Evolutionary conservation across 768 basidiomycete genomes (phyloP), one percentile per base, ranked within the genome.

Genomic region (Lentinula sp.): DNA sequence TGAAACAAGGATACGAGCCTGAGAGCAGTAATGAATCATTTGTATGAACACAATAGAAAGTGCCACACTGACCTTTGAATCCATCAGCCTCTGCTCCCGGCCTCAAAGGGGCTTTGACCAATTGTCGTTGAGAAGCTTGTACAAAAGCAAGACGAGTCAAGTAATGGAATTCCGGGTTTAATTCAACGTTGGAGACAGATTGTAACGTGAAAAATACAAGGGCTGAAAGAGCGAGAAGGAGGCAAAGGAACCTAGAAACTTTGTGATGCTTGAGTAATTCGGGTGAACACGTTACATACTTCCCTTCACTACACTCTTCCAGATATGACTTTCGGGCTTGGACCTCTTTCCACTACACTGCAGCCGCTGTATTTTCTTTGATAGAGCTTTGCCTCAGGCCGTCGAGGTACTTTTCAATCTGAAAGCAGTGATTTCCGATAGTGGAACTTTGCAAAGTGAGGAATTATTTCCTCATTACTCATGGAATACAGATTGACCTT

Each of bases 221-320:
- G 9, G 48, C 40, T 10, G 16, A 32, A 40, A 55, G 43, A 5
- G 83, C 76, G 11, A 85, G 63, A 0, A 84, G 53, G 42, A 85
- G 67, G 1, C 80, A 74, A 62, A 83, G 78, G 61, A 85, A 84
- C 65, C 84, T 85, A 64, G 78, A 62, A 84, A 84, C 65, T 82
- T 61, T 61, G 46, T 42, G 42, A 34, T 39, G 0, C 61, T 34
- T 10, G 9, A 34, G 57, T 1, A 42, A 50, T 40, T 40, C 10
- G 49, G 48, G 42, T 18, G 16, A 15, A 13, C 7, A 42, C 11
- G 10, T 31, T 31, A 18, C 31, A 28, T 53, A 83, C 83, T 75
- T 75, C 59, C 79, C 79, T 23, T 84, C 82, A 28, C 71, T 65
- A 64, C 81, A 84, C 63, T 84, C 83, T 61, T 84, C 83, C 31